Base-by-base conservation (phyloP, 1,284 basidiomycete species). In the Cryptococcus sp. region DNA sequence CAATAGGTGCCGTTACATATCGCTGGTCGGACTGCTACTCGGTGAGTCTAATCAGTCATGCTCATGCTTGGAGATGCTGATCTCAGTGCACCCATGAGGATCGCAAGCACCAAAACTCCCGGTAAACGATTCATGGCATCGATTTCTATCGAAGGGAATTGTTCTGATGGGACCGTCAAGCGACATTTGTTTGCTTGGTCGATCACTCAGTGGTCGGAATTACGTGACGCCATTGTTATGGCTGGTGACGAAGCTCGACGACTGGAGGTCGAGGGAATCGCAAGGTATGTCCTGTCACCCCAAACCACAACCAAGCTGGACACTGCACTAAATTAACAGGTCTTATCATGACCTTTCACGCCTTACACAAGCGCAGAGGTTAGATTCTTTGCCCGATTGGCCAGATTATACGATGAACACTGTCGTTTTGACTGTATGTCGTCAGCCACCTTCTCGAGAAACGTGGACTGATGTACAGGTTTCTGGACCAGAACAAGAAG, bases 211-310 rank as follows among this genome's bases (percentile, higher is more conserved):
- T n/a, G n/a, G n/a, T n/a, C n/a, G n/a, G n/a, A n/a, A n/a, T n/a
- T n/a, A n/a, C n/a, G n/a, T n/a, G n/a, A n/a, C n/a, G n/a, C n/a
- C n/a, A n/a, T n/a, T n/a, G n/a, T n/a, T n/a, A n/a, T n/a, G 36
- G 64, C 62, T 0, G 59, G 60, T 0, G 52, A 64, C 23, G 59
- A 66, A 41, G 60, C 60, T 10, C 36, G 62, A 19, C 53, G 57
- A 14, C 50, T 41, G 11, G 36, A 54, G 18, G 49, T 34, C 16
- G 32, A 34, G 32, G 10, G 10, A n/a, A n/a, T n/a, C n/a, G n/a
- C n/a, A n/a, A n/a, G n/a, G n/a, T n/a, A n/a, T n/a, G n/a, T n/a
- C n/a, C n/a, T n/a, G n/a, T n/a, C n/a, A n/a, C n/a, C n/a, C n/a
- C n/a, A n/a, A n/a, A n/a, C n/a, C n/a, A n/a, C n/a, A n/a, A n/a